phyloP scores from a whole-genome alignment of 176 grass and related monocot species.

The Rhynchospora breviuscula region DNA sequence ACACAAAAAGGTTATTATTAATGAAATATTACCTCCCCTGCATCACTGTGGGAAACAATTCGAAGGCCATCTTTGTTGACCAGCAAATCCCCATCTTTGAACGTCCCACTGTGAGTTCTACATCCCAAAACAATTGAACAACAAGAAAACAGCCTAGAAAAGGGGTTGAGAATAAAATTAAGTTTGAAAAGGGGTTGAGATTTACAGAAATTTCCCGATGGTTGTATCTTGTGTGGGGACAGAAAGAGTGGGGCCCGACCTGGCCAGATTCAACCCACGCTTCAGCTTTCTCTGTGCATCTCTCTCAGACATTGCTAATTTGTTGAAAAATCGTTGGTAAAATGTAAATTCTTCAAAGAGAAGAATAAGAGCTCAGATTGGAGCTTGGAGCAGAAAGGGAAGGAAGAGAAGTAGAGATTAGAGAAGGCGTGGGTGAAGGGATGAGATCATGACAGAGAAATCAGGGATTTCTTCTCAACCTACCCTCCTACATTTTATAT shows the following conservation, averaged over 20 bases:
- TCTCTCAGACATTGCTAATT: slow-evolving; percentile 6
- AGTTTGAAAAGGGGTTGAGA: neutral
- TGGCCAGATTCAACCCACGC: slow-evolving; percentile 15
- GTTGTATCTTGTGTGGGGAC: slow-evolving; percentile 56
- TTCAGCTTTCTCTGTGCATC: neutral
- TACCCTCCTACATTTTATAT: neutral
- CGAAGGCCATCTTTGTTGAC: slow-evolving; percentile 97
- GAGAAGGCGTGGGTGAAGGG: no score
- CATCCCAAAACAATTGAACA: neutral
- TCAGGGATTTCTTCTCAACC: neutral
- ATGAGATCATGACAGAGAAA: neutral
- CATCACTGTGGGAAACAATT: slow-evolving; percentile 72
- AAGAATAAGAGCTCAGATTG: slow-evolving; percentile 2
- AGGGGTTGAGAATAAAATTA: neutral
- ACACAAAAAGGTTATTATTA: no score
- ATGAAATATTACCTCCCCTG: slow-evolving; percentile 69
- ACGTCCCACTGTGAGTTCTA: slow-evolving; percentile 96
- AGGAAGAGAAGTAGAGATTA: no score
- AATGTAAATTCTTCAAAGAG: neutral
- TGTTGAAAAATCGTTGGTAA: neutral
- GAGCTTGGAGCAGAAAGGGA: neutral
- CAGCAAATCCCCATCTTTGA: slow-evolving; percentile 90
- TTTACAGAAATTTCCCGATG: slow-evolving; percentile 83
- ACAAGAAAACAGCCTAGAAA: slow-evolving; percentile 11
- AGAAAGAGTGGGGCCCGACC: slow-evolving; percentile 34